A percentile compares a stretch with the other conserved stretches of the same genome.
Evolutionary conservation across 257 asterid species (phyloP).

Genomic region (Nicotiana paniculata): DNA sequence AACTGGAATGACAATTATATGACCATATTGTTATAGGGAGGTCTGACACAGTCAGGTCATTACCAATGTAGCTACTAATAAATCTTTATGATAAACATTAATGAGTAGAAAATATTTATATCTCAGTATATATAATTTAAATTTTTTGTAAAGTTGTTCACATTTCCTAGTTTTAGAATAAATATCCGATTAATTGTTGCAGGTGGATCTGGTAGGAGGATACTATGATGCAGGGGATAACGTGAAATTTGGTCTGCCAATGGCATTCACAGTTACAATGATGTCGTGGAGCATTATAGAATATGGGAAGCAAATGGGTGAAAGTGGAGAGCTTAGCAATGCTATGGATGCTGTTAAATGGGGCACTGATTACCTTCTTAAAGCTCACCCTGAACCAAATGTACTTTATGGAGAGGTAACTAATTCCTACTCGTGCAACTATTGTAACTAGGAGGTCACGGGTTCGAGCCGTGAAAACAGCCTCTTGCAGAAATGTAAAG

Average conservation of each 20-base stretch:
- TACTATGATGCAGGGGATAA: constrained; percentile 99
- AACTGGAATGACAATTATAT: too few relatives aligned
- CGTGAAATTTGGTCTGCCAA: constrained; percentile 91
- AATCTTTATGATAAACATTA: too few relatives aligned
- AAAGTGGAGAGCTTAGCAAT: constrained; percentile 69
- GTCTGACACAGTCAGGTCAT: too few relatives aligned
- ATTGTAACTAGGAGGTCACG: fast-evolving
- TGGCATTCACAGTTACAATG: constrained; percentile 96
- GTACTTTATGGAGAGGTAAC: constrained; percentile 90
- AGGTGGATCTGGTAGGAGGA: constrained; percentile 98
- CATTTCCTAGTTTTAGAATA: too few relatives aligned
- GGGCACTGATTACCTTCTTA: constrained; percentile 96
- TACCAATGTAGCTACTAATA: too few relatives aligned
- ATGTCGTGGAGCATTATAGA: constrained; percentile 92
- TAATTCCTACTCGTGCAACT: not conserved
- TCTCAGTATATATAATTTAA: too few relatives aligned
- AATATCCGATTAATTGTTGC: not conserved
- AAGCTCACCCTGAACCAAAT: constrained; percentile 87
- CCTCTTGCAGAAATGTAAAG: fast-evolving
- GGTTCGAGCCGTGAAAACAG: too few relatives aligned
- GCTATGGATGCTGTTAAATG: constrained; percentile 88
- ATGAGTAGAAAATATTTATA: too few relatives aligned
- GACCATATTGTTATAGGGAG: too few relatives aligned
- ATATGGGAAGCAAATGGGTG: constrained; percentile 69
- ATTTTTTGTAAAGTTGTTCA: too few relatives aligned